Evolutionary conservation across 192 early-diverging fungal species (phyloP), one percentile per base, ranked within the genome.

Genomic region (Umbelopsis isabellina): DNA sequence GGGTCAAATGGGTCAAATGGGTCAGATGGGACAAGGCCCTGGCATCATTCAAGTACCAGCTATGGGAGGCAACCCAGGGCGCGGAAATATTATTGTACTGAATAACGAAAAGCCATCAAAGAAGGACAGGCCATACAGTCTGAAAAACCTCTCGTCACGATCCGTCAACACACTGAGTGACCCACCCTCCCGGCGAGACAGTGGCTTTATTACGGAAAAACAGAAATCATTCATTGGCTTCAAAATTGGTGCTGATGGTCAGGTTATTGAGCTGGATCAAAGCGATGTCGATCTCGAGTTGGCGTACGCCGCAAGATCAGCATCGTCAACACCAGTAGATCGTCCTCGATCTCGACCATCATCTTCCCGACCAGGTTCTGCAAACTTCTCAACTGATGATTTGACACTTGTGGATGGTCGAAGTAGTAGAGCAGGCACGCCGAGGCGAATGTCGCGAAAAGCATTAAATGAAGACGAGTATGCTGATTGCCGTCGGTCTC

Each of bases 101-200:
- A 70, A 70, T 48, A 75, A 75, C 23, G 55, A 75, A 46, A 75
- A 70, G n/a, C 67, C 72, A 33, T 49, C 49, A 2, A 47, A 49
- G 22, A 66, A 66, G 37, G 65, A 66, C 11, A 66, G 45, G n/a
- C 12, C 55, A 3, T 61, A 61, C 4, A 61, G 30, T 18, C 10
- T 61, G 30, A 61, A 61, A 25, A 61, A 61, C n/a, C 30, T 61
- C 13, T 61, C 55, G 33, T 61, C 55, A 3, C 55, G 55, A 13
- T 61, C 55, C 2, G 27, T 61, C 25, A 61, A 61, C 16, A 18
- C 55, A n/a, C 27, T 35, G 18, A 61, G 33, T n/a, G 55, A 61
- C 12, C 30, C 55, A 61, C 55, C 55, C 1, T 47, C 45, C n/a
- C 49, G 33, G n/a, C 30, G 45, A 27, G 50, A 55, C 20, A 71